Conservation (phyloP, 2,329 filamentous ascomycete genomes). For the Cladophialophora psammophila region DNA sequence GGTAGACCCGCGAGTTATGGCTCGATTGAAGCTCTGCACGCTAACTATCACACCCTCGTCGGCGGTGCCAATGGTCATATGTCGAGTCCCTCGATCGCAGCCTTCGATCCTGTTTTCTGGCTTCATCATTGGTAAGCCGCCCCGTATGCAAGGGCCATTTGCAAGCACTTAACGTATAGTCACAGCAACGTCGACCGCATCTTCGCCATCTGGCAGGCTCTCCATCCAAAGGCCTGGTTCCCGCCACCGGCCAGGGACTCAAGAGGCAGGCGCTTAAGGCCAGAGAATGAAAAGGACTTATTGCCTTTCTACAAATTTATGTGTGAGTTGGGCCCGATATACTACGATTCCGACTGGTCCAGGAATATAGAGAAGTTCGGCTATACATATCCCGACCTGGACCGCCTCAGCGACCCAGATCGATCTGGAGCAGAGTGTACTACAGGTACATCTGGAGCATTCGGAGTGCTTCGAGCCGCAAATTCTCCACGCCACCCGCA, state of each 20-base stretch:
- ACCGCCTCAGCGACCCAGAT: not conserved
- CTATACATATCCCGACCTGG: slow-evolving; percentile 73
- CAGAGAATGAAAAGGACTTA: slow-evolving; percentile 45
- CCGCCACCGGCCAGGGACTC: slow-evolving; percentile 43
- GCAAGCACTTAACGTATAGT: slow-evolving; percentile 43
- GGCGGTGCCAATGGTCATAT: slow-evolving; percentile 69
- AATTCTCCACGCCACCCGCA: slow-evolving; percentile 46
- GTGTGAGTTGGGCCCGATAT: slow-evolving; percentile 59
- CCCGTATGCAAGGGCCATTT: not conserved
- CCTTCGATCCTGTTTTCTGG: slow-evolving; percentile 81
- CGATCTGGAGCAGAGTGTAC: slow-evolving; percentile 17
- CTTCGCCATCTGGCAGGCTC: slow-evolving; percentile 76
- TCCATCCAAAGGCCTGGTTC: slow-evolving; percentile 70
- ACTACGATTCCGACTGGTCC: slow-evolving; percentile 71
- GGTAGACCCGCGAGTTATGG: slow-evolving; percentile 38
- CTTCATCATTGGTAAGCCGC: slow-evolving; percentile 65
- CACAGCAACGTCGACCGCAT: slow-evolving; percentile 72
- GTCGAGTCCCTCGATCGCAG: slow-evolving; percentile 72
- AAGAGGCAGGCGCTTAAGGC: slow-evolving; percentile 66
- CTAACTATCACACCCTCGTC: slow-evolving; percentile 58
- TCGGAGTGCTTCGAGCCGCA: slow-evolving; percentile 51
- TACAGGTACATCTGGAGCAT: slow-evolving; percentile 21
- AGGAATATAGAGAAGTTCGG: slow-evolving; percentile 68
- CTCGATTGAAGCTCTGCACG: slow-evolving; percentile 54
- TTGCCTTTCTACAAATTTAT: slow-evolving; percentile 69